These are phyloP conservation scores for Ceratobasidium sp. DNA, from an alignment of 1,284 basidiomycete genomes.

Conservation along the genomic window DNA sequence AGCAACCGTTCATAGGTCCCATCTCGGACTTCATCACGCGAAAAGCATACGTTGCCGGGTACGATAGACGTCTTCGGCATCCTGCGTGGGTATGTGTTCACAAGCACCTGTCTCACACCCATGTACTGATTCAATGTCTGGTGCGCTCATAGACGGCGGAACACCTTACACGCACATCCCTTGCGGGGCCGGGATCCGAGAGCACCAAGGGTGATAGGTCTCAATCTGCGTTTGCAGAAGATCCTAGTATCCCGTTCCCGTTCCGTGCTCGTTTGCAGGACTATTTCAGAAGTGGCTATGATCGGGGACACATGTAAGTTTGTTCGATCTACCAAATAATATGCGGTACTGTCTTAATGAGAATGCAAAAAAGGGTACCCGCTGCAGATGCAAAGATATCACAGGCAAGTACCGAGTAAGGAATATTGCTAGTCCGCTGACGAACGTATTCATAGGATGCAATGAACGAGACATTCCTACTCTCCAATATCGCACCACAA, in stretches of 20 bases:
- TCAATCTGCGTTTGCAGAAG: conserved; percentile 89
- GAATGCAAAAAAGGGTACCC: conserved; percentile 72
- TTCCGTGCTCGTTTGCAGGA: conserved; percentile 91
- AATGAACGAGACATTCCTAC: conserved; percentile 96
- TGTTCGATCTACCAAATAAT: not conserved
- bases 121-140: conserved; percentile 23
- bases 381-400: conserved; percentile 97
- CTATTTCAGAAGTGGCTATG: conserved; percentile 95
- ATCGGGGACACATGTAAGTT: conserved; percentile 93
- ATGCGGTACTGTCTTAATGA: conserved; percentile 1
- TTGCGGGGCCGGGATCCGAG: conserved; percentile 55
- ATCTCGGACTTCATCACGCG: conserved; percentile 82
- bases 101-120: not conserved
- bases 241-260: conserved; percentile 75
- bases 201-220: conserved; percentile 69
- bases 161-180: conserved; percentile 82
- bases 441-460: conserved; percentile 67
- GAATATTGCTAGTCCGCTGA: not conserved
- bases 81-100: conserved; percentile 82
- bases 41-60: conserved; percentile 87
- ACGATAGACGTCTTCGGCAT: conserved; percentile 90
- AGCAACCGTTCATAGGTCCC: conserved; percentile 67
- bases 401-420: conserved; percentile 59
- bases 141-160: conserved; percentile 78
- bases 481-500: conserved; percentile 98